phyloP scores from a whole-genome alignment of 768 basidiomycete genomes.

The Serendipita sp. region DNA sequence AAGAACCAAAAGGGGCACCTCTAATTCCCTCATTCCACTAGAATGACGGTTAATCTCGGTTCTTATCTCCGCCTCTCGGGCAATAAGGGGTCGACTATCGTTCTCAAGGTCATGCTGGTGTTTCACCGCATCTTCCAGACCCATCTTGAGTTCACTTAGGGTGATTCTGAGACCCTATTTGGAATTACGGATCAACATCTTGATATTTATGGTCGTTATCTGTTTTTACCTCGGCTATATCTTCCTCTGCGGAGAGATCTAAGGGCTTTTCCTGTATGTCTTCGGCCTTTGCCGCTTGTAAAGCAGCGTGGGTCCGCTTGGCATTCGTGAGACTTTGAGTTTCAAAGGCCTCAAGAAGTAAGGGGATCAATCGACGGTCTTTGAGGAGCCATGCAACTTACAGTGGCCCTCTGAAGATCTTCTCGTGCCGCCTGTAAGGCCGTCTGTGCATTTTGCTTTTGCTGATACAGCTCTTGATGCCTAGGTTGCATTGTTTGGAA shows the following conservation, averaged over 20 bases:
- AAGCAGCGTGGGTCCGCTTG: neutral
- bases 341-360: neutral
- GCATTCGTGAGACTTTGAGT: neutral
- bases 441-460: neutral
- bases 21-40: conserved; percentile 25
- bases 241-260: conserved; percentile 4
- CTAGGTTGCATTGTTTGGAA: neutral
- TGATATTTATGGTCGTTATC: neutral
- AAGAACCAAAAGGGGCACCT: conserved; percentile 21
- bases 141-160: conserved; percentile 18
- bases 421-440: neutral
- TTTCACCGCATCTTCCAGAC: conserved; percentile 31
- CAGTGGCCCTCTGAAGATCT: neutral
- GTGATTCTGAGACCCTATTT: too few relatives aligned
- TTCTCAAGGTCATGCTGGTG: conserved; percentile 35
- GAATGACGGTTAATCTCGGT: conserved; percentile 36
- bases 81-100: conserved; percentile 28
- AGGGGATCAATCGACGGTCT: neutral
- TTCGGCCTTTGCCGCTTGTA: conserved; percentile 7
- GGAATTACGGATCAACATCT: too few relatives aligned
- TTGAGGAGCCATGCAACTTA: neutral
- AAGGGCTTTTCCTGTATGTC: neutral
- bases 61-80: conserved; percentile 31
- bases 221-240: neutral
- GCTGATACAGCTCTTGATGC: neutral